Conservation (phyloP, 2,329 filamentous ascomycete species). For the Dactylellina haptotyla region DNA sequence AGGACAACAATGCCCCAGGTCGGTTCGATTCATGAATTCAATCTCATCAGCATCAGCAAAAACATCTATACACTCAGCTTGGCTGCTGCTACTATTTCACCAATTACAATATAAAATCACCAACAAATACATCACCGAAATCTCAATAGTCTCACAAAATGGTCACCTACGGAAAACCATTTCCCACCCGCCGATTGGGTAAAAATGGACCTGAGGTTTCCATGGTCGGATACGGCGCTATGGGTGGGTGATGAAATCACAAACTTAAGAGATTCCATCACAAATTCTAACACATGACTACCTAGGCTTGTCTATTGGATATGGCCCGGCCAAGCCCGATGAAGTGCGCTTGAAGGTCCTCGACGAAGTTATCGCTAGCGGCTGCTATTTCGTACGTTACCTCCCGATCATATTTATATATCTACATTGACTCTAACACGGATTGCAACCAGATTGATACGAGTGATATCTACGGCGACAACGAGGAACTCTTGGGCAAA, state of each 20-base stretch:
- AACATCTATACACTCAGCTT: not conserved
- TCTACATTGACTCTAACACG: constrained; percentile 54
- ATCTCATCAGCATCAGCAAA: constrained; percentile 1
- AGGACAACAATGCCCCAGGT: not conserved
- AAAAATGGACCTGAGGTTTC: constrained; percentile 59
- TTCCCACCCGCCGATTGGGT: constrained; percentile 58
- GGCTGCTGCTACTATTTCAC: not conserved
- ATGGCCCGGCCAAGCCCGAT: constrained; percentile 60
- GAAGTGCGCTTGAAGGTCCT: constrained; percentile 64
- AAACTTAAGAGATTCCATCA: not conserved
- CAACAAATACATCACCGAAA: constrained; percentile 1
- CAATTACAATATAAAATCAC: constrained; percentile 15
- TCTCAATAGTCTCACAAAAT: constrained; percentile 16
- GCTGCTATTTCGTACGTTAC: constrained; percentile 61
- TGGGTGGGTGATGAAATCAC: constrained; percentile 52
- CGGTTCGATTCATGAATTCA: not conserved
- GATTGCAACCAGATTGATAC: constrained; percentile 59
- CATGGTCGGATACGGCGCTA: constrained; percentile 59
- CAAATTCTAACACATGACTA: constrained; percentile 7
- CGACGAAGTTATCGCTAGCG: constrained; percentile 64
- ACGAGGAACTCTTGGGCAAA: constrained; percentile 63
- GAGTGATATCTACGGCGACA: constrained; percentile 61
- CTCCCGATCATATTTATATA: not conserved
- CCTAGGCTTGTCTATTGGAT: constrained; percentile 58
- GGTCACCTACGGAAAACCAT: constrained; percentile 48